Conservation (phyloP, 2,329 filamentous ascomycete genomes). For the Microdochium trichocladiopsis region DNA sequence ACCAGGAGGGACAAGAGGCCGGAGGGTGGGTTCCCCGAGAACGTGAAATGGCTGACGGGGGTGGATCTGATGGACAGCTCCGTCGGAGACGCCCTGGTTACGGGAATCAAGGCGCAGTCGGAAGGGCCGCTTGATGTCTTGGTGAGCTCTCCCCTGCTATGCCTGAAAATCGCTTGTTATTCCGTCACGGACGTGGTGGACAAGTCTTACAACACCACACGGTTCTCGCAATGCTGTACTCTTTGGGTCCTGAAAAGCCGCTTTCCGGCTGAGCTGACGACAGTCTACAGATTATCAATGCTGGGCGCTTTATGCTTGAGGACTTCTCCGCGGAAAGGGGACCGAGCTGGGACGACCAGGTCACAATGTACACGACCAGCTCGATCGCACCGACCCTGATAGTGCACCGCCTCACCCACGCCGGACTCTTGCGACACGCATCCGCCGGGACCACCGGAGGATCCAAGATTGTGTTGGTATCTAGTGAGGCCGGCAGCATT, state of each 20-base stretch:
- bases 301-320: slow-evolving; percentile 63
- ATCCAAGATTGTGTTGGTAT: slow-evolving; percentile 64
- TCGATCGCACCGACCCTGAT: slow-evolving; percentile 61
- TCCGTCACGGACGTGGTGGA: too few species aligned
- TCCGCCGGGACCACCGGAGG: slow-evolving; percentile 21
- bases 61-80: slow-evolving; percentile 46
- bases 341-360: slow-evolving; percentile 59
- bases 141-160: slow-evolving; percentile 25
- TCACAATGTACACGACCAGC: slow-evolving; percentile 64
- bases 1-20: slow-evolving; percentile 41
- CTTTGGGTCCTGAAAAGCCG: too few species aligned
- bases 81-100: slow-evolving; percentile 39
- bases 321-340: slow-evolving; percentile 45
- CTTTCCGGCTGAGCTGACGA: too few species aligned
- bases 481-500: slow-evolving; percentile 66
- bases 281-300: slow-evolving; percentile 52
- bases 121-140: slow-evolving; percentile 30
- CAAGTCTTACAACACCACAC: too few species aligned
- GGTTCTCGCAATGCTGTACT: too few species aligned
- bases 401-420: slow-evolving; percentile 52
- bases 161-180: too few species aligned
- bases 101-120: slow-evolving; percentile 29
- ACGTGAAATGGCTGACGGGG: slow-evolving; percentile 48
- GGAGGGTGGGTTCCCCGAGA: slow-evolving; percentile 24
- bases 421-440: slow-evolving; percentile 34